These are phyloP conservation scores for Oryza meyeriana DNA, from an alignment of 176 grass and related monocot species.

Conservation along the genomic window DNA sequence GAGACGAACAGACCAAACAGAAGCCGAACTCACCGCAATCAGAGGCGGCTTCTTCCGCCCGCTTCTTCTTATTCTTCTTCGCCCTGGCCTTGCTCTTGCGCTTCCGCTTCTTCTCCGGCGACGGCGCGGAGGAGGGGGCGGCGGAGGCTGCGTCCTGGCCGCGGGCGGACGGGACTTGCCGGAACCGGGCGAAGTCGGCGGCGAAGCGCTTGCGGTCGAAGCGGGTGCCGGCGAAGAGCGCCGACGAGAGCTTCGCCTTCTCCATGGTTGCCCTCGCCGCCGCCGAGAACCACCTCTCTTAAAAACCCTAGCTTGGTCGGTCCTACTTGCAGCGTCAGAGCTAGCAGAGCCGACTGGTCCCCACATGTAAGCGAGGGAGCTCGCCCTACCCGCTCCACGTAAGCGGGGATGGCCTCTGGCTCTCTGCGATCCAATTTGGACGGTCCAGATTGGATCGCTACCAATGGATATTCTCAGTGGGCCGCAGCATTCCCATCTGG, in stretches of 20 bases:
- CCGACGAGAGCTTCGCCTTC: slow-evolving; percentile 53
- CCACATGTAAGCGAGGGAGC: not conserved
- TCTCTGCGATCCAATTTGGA: not conserved
- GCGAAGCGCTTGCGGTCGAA: slow-evolving; percentile 80
- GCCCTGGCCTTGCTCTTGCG: slow-evolving; percentile 52
- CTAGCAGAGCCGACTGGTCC: not conserved
- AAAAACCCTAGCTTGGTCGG: slow-evolving; percentile 48
- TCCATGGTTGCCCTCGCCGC: slow-evolving; percentile 33
- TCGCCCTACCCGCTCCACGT: no score
- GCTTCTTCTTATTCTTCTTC: slow-evolving; percentile 49
- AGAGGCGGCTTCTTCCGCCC: slow-evolving; percentile 25
- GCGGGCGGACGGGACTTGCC: not conserved
- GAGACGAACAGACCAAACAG: not conserved
- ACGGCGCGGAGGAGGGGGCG: not conserved
- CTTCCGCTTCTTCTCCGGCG: slow-evolving; percentile 58
- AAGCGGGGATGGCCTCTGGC: no score
- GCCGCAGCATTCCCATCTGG: not conserved
- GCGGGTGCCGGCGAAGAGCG: slow-evolving; percentile 73
- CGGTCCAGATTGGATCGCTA: not conserved
- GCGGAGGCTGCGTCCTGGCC: not conserved
- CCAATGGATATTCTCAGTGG: not conserved
- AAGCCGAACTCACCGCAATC: not conserved
- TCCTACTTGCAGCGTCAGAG: slow-evolving; percentile 1
- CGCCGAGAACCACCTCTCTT: not conserved
- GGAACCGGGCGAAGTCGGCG: slow-evolving; percentile 58